Conservation (phyloP, 1,284 basidiomycete genomes). For the Megacollybia platyphylla region DNA sequence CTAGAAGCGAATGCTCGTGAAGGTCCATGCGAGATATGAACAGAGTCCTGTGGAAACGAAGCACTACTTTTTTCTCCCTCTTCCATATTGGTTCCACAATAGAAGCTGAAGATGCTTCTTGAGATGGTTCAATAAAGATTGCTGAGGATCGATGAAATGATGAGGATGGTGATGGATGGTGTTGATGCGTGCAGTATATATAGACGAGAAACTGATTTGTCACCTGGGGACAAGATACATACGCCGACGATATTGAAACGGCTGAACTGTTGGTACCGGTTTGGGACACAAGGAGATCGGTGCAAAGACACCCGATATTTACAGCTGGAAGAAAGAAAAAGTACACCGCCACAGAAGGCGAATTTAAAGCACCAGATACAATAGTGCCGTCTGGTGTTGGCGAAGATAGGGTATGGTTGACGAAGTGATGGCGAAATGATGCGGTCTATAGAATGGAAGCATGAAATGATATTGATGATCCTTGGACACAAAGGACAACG, state of each 20-base stretch:
- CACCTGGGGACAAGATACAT: background rate
- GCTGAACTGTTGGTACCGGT: background rate
- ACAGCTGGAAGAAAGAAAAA: conserved; percentile 15
- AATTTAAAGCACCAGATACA: conserved; percentile 8
- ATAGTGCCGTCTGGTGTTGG: conserved; percentile 7
- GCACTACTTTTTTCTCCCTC: background rate
- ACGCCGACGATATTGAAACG: background rate
- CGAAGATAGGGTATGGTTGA: conserved; percentile 9
- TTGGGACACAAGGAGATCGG: conserved; percentile 3
- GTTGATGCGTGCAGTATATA: background rate
- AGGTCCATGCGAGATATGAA: background rate
- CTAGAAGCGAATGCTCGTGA: background rate
- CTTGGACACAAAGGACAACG: conserved; percentile 13
- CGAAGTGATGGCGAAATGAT: conserved; percentile 8
- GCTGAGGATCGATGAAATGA: conserved; percentile 4
- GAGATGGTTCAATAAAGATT: conserved; percentile 33
- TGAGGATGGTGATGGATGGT: conserved; percentile 1
- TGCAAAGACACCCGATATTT: conserved; percentile 16
- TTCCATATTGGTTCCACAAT: background rate
- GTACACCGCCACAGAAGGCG: conserved; percentile 14
- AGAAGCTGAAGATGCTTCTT: conserved; percentile 18
- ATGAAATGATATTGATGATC: conserved; percentile 13
- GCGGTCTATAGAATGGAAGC: conserved; percentile 11
- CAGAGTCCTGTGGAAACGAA: background rate
- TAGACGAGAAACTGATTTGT: background rate